Evolutionary conservation across 345 rosid genomes (phyloP).

Genomic region (Eucalyptus polyanthemos): DNA sequence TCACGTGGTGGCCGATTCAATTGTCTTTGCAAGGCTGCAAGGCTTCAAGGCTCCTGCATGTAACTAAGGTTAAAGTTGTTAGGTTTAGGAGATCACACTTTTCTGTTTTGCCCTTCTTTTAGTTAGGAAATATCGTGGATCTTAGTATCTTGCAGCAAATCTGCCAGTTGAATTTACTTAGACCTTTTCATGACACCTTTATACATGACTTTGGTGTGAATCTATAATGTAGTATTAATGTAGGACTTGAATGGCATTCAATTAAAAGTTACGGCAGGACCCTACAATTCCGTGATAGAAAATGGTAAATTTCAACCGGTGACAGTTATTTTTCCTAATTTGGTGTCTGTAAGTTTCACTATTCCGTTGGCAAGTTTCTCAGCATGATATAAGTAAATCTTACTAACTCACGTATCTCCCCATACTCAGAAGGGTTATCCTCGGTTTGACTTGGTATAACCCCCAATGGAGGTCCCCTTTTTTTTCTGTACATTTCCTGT

Average conservation of each 20-base stretch:
- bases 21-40: constrained; percentile 19
- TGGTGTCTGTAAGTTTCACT: not conserved
- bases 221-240: not conserved
- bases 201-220: not conserved
- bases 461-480: not conserved
- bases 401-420: not conserved
- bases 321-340: not conserved
- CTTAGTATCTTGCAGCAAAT: not conserved
- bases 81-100: not conserved
- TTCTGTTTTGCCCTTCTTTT: not conserved
- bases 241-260: not conserved
- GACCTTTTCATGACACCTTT: not conserved
- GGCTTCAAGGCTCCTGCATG: constrained; percentile 48
- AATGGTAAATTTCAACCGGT: not conserved
- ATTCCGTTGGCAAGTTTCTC: not conserved
- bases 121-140: not conserved
- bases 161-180: not conserved
- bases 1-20: constrained; percentile 21
- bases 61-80: constrained; percentile 1
- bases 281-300: not conserved
- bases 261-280: not conserved
- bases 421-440: not conserved
- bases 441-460: not conserved
- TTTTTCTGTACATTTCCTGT: not conserved
- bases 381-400: not conserved